Conservation (phyloP, 108 stramenopile species). For the Skeletonema grethae region DNA sequence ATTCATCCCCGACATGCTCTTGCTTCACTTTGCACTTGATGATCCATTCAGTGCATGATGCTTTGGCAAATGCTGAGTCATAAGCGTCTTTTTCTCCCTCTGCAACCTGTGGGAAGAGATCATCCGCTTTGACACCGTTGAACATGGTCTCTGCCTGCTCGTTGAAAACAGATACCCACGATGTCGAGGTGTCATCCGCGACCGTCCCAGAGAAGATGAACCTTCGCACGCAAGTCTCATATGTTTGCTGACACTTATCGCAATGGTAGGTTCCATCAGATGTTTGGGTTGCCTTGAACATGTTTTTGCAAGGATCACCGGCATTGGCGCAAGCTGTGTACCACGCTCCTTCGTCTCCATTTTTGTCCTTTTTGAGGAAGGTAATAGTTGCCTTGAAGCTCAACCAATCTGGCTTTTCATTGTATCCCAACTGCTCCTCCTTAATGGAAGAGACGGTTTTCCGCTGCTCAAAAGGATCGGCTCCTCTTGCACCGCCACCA, state of each 20-base stretch:
- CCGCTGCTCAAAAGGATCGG: conserved; percentile 71
- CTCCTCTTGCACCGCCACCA: conserved; percentile 65
- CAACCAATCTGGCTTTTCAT: conserved; percentile 93
- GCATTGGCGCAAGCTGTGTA: conserved; percentile 93
- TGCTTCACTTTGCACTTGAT: conserved; percentile 91
- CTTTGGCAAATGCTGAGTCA: conserved; percentile 74
- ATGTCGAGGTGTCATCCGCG: conserved; percentile 78
- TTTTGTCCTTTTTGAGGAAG: conserved; percentile 93
- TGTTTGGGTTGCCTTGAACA: conserved; percentile 82
- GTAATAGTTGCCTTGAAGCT: conserved; percentile 87
- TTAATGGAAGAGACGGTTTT: conserved; percentile 81
- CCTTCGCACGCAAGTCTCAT: conserved; percentile 75
- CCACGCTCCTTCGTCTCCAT: conserved; percentile 88
- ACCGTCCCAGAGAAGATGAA: conserved; percentile 89
- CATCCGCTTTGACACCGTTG: conserved; percentile 83
- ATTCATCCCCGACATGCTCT: conserved; percentile 91
- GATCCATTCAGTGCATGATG: conserved; percentile 83
- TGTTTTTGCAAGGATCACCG: conserved; percentile 85
- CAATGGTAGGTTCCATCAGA: conserved; percentile 85
- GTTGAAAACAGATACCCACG: conserved; percentile 93
- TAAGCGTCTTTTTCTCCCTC: conserved; percentile 62
- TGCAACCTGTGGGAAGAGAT: conserved; percentile 54
- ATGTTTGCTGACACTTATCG: conserved; percentile 80
- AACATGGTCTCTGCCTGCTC: conserved; percentile 82
- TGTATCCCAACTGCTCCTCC: conserved; percentile 81